Evolutionary conservation across 495 filamentous ascomycete genomes (phyloP), one percentile per base, ranked within the genome.

Genomic region (Aspergillus affinis): DNA sequence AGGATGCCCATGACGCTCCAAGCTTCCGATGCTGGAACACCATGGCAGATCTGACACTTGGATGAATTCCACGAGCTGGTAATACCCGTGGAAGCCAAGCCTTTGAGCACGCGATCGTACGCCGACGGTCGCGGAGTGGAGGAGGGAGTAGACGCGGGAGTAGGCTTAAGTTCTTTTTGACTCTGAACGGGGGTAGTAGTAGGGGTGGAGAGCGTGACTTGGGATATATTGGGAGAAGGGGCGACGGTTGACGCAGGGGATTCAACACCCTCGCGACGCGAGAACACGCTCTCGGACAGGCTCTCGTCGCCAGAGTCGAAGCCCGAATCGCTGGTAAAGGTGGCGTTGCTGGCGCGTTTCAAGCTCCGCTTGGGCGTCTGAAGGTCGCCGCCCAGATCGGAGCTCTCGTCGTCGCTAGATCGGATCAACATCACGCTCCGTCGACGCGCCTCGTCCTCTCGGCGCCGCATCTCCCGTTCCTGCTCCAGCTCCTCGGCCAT

Each of bases 1-100:
- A 93, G 70, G 48, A 90, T 61, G 4, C 86, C 81, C 30, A 91
- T 82, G 13, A 90, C 84, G 61, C 86, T 80, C 90, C 89, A 88
- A 13, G 87, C 88, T 57, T 90, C 81, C 27, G 85, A 85, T 44
- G 83, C 75, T 46, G 85, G 78, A 60, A 82, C 76, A 3, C 89
- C 84, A 65, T 83, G 68, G 67, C 87, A 90, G 58, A 85, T 89
- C 19, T 54, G 60, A 48, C 87, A 90, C 53, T 78, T 80, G 10
- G 74, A 69, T 0, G 65, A 61, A 36, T 67, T 63, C 52, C 75
- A 72, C 18, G 73, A 75, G 55, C 66, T 72, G 12, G 72, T 65
- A 51, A 77, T 61, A 12, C 72, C 69, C 30, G 71, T 75, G 7
- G 72, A 74, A 4, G 73, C 63, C 51, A 76, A 65, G 12, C 75